Conservation (phyloP, 1,139 yeast species). For the Blastobotrys malaysiensis region DNA sequence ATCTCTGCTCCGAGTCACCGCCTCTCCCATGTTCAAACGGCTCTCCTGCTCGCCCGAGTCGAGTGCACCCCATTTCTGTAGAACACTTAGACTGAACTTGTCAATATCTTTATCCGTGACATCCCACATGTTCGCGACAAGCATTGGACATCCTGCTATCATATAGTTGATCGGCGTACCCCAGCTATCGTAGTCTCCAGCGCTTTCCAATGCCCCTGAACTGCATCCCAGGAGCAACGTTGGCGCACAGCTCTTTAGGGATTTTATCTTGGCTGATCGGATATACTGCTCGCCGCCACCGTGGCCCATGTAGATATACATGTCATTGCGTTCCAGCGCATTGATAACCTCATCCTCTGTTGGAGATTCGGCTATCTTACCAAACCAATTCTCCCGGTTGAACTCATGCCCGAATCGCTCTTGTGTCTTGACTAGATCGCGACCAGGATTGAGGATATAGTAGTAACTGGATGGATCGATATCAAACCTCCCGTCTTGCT, state of each 20-base stretch:
- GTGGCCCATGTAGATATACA: constrained; percentile 86
- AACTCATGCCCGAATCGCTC: constrained; percentile 49
- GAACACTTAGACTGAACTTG: constrained; percentile 55
- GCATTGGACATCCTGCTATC: constrained; percentile 74
- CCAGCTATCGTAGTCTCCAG: constrained; percentile 62
- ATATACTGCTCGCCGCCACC: constrained; percentile 91
- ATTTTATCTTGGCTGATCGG: constrained; percentile 45
- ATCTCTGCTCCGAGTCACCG: constrained; percentile 54
- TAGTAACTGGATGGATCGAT: constrained; percentile 30
- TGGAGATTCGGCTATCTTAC: constrained; percentile 53
- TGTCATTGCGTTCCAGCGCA: constrained; percentile 39
- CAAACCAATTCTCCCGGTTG: constrained; percentile 44
- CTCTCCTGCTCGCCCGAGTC: constrained; percentile 19
- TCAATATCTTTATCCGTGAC: constrained; percentile 96
- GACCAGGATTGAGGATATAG: constrained; percentile 75
- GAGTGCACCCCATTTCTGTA: constrained; percentile 58
- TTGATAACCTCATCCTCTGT: constrained; percentile 44
- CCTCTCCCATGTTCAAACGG: constrained; percentile 39
- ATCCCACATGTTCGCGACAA: constrained; percentile 89
- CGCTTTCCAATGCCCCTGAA: constrained; percentile 61
- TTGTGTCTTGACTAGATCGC: constrained; percentile 70
- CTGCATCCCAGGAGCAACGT: constrained; percentile 85
- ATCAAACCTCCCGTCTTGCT: not conserved
- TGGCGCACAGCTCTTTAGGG: constrained; percentile 51
- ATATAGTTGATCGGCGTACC: constrained; percentile 77